Percentiles rank a stretch among this genome's conserved stretches.
Conservation (phyloP, 2,329 filamentous ascomycete species). For the Fusarium humuli region DNA sequence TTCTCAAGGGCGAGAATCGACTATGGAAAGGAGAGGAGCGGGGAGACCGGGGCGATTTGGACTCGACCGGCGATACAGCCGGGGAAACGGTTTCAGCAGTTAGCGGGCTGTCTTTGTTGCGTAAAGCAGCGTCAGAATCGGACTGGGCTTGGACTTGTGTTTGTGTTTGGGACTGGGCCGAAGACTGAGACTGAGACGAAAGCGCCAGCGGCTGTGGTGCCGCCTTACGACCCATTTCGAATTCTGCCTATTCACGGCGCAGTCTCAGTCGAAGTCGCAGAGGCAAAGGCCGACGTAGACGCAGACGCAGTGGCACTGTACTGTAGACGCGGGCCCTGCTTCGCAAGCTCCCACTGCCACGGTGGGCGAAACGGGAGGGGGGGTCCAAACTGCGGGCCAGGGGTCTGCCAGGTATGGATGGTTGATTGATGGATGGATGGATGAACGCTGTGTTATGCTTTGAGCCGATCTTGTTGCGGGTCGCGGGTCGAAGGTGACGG, state of each 20-base stretch:
- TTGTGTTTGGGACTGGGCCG: conserved; percentile 24
- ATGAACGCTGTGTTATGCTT: background rate
- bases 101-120: conserved; percentile 46
- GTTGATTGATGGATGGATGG: conserved; percentile 2
- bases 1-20: conserved; percentile 53
- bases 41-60: conserved; percentile 58
- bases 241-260: conserved; percentile 45
- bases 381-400: conserved; percentile 39
- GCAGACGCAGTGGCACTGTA: conserved; percentile 4
- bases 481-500: conserved; percentile 17
- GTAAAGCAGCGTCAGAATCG: conserved; percentile 54
- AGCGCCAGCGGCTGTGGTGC: conserved; percentile 69
- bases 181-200: conserved; percentile 41
- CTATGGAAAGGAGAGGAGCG: conserved; percentile 60
- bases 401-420: conserved; percentile 11
- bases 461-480: conserved; percentile 28
- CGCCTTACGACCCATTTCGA: conserved; percentile 67
- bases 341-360: conserved; percentile 42
- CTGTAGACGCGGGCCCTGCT: conserved; percentile 37
- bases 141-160: conserved; percentile 18
- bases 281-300: background rate
- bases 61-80: conserved; percentile 50
- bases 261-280: conserved; percentile 36
- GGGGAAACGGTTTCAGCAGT: conserved; percentile 49
- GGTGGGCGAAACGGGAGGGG: conserved; percentile 36